phyloP scores from a whole-genome alignment of 345 rosid species.

The Brassica carinata region DNA sequence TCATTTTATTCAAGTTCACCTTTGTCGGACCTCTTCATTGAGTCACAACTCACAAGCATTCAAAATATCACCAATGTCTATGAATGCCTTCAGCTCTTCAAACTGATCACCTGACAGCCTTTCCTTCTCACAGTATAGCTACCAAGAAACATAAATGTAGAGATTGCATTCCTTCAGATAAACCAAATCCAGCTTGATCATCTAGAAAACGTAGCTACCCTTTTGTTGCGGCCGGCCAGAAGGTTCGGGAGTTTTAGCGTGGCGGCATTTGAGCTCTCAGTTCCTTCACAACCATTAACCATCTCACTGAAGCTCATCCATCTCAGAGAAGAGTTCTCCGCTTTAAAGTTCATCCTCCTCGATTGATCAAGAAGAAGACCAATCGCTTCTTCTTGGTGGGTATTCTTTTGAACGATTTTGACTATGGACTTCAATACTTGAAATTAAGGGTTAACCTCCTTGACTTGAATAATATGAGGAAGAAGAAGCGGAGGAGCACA shows the following conservation, averaged over 20 bases:
- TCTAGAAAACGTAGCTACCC: conserved; percentile 40
- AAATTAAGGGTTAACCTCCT: too few relatives aligned
- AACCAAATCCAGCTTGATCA: not conserved
- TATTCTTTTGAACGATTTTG: too few relatives aligned
- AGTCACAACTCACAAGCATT: conserved; percentile 81
- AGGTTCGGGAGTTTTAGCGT: conserved; percentile 39
- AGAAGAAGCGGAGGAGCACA: too few relatives aligned
- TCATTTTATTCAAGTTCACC: conserved; percentile 44
- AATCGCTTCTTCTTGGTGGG: too few relatives aligned
- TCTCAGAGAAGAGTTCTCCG: too few relatives aligned
- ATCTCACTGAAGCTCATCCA: too few relatives aligned
- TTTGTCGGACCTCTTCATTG: conserved; percentile 92
- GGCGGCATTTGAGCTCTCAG: conserved; percentile 33
- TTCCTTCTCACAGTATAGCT: conserved; percentile 94
- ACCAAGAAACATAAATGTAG: not conserved
- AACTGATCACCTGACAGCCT: conserved; percentile 70
- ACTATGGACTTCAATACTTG: too few relatives aligned
- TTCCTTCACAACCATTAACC: too few relatives aligned
- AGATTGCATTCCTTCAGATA: not conserved
- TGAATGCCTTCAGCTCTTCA: conserved; percentile 69
- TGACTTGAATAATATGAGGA: too few relatives aligned
- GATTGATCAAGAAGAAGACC: too few relatives aligned
- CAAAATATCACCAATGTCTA: conserved; percentile 89
- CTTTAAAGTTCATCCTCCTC: too few relatives aligned
- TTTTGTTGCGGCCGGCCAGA: conserved; percentile 49